Evolutionary conservation across 2,329 filamentous ascomycete genomes (phyloP).

Genomic region (Coniochaeta sp.): DNA sequence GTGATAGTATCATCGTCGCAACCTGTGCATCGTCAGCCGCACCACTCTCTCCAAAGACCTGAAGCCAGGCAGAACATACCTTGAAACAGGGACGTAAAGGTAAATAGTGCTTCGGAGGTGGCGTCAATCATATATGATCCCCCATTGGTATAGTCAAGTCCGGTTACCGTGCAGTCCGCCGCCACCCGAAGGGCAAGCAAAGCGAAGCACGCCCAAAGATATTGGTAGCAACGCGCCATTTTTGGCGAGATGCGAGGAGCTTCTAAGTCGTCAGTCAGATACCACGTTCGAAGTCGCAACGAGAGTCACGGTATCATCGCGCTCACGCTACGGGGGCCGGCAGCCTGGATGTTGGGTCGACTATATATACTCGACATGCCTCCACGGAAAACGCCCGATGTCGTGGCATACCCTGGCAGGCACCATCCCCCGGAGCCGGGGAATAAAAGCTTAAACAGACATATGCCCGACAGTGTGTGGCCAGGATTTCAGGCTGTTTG

Average conservation of each 20-base stretch:
- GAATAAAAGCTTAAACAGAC: conserved; percentile 1
- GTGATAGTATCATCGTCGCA: conserved; percentile 13
- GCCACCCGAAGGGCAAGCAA: conserved; percentile 3
- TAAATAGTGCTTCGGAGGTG: conserved; percentile 9
- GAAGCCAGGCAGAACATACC: conserved; percentile 4
- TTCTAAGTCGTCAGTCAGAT: not conserved
- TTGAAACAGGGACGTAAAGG: conserved; percentile 15
- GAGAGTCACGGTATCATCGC: not conserved
- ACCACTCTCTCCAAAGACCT: not conserved
- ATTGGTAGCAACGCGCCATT: conserved; percentile 1
- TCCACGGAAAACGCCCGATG: not conserved
- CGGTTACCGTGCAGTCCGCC: conserved; percentile 13
- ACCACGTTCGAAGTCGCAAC: not conserved
- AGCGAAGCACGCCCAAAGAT: conserved; percentile 1
- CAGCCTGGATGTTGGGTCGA: not conserved
- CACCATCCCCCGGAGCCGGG: not conserved
- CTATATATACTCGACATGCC: not conserved
- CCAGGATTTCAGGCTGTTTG: not conserved
- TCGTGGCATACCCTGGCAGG: not conserved
- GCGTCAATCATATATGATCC: conserved; percentile 17
- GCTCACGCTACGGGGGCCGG: not conserved
- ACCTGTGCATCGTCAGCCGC: not conserved
- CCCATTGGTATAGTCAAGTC: conserved; percentile 17
- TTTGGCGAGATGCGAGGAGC: not conserved
- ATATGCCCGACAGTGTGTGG: not conserved